Evolutionary conservation across 345 rosid species (phyloP), one percentile per base, ranked within the genome.

Genomic region (Anacardium occidentale): DNA sequence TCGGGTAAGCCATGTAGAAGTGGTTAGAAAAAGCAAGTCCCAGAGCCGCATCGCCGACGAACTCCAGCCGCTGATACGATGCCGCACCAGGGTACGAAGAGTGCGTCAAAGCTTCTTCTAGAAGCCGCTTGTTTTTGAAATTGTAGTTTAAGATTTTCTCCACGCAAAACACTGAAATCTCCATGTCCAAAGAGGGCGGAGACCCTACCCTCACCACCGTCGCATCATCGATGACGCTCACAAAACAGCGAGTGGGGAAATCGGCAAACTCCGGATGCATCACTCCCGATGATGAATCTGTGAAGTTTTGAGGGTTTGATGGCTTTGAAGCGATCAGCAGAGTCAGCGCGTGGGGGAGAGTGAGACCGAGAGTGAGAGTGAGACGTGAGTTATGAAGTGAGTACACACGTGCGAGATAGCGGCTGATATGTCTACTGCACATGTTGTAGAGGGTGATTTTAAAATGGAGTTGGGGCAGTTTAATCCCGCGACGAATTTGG

Each of bases 31-130:
- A 7, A 0, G 91, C 96, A 6, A 85, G 72, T 8, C 83, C 83
- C 11, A 90, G 68, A 7, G 80, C 90, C 8, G 95, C 83, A 69
- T 93, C 97, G 4, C 98, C 97, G 21, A 93, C 22, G 74, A 88
- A 93, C 84, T 93, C 98, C 12, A 93, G 92, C 56, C 94, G 83
- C 74, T 91, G 82, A 72, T 91, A 88, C 21, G 86, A 78, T 2
- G 78, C 56, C 13, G 83, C 72, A 14, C 74, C 86, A 1, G 61
- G 2, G 68, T 7, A 70, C 17, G 98, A 91, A 0, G 94, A 57
- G 82, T 91, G 97, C 4, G 97, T 91, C 26, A 93, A 72, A 0
- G 98, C 96, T 59, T 90, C 87, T 62, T 85, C 81, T 0, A 93
- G 82, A 9, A 88, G 91, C 17, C 24, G 34, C 68, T 78, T 85